Evolutionary conservation across 2,329 filamentous ascomycete species (phyloP).

Genomic region (Blumeriella jaapii): DNA sequence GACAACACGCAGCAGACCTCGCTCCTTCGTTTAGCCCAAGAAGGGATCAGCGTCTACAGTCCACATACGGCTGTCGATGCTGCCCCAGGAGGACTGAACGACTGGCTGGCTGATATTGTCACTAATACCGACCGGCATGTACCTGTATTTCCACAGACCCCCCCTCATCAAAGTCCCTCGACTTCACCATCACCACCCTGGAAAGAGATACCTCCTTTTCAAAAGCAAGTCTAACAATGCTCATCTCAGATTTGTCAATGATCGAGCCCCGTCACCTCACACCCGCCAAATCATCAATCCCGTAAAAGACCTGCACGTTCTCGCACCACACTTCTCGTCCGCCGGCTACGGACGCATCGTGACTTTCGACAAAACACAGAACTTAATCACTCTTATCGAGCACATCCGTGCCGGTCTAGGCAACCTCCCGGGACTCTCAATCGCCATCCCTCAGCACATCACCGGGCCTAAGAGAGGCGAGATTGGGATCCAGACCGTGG

Average conservation of each 20-base stretch:
- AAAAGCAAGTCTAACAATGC: slow-evolving; percentile 13
- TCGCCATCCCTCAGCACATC: slow-evolving; percentile 24
- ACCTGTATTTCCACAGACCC: neutral
- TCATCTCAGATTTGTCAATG: slow-evolving; percentile 7
- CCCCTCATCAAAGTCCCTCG: neutral
- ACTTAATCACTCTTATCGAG: slow-evolving; percentile 17
- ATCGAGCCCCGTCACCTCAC: neutral
- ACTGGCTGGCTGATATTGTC: slow-evolving; percentile 87
- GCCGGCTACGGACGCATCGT: slow-evolving; percentile 28
- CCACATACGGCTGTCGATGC: slow-evolving; percentile 94
- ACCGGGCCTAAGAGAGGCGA: slow-evolving; percentile 10
- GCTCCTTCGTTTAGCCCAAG: slow-evolving; percentile 68
- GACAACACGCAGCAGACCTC: slow-evolving; percentile 78
- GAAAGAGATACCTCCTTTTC: neutral
- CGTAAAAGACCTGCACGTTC: slow-evolving; percentile 15
- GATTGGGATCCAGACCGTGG: slow-evolving; percentile 52
- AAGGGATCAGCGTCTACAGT: slow-evolving; percentile 89
- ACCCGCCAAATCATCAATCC: slow-evolving; percentile 21
- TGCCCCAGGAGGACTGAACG: slow-evolving; percentile 71
- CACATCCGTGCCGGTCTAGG: slow-evolving; percentile 18
- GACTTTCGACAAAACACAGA: slow-evolving; percentile 18
- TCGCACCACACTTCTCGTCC: slow-evolving; percentile 18
- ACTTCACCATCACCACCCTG: neutral
- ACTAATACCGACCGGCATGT: slow-evolving; percentile 27
- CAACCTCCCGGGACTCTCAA: slow-evolving; percentile 12